phyloP scores from a whole-genome alignment of 148 eudicot species.

The Suaeda aralocaspica region DNA sequence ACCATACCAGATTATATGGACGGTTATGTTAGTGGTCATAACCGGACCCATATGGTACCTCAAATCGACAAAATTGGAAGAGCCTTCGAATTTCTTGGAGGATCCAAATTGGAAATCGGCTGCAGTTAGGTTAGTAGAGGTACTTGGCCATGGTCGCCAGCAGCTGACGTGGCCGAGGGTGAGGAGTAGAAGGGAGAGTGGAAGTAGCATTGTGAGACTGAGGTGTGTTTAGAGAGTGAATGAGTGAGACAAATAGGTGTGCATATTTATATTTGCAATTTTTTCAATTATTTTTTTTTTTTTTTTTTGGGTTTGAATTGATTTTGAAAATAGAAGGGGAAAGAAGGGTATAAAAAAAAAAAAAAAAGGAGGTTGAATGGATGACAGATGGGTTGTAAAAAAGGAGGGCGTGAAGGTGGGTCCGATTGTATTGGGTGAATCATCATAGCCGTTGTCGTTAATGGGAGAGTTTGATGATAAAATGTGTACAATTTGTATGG shows the following conservation, averaged over 20 bases:
- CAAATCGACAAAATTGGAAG: conserved; percentile 63
- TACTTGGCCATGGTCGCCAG: conserved; percentile 74
- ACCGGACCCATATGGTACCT: conserved; percentile 97
- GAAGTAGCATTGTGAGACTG: neutral
- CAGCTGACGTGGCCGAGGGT: conserved; percentile 13
- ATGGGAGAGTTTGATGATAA: neutral
- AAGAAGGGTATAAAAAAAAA: neutral
- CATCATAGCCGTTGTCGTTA: conserved; percentile 23
- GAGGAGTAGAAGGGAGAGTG: conserved; percentile 19
- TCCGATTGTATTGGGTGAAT: neutral
- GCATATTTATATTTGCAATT: conserved; percentile 21
- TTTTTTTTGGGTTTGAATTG: neutral
- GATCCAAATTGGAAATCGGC: conserved; percentile 35
- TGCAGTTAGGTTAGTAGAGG: neutral
- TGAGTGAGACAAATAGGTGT: conserved; percentile 9
- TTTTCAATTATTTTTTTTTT: too few relatives aligned
- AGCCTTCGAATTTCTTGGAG: conserved; percentile 73
- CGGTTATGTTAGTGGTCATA: conserved; percentile 64
- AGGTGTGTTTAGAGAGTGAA: neutral
- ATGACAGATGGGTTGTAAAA: conserved; percentile 26
- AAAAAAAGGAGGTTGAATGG: conserved; percentile 10
- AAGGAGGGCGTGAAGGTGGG: conserved; percentile 16
- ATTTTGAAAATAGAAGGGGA: neutral
- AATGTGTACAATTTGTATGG: neutral
- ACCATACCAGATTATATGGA: conserved; percentile 87